These are phyloP conservation scores for Pythium sp. DNA, from an alignment of 352 stramenopile species.

Conservation along the genomic window DNA sequence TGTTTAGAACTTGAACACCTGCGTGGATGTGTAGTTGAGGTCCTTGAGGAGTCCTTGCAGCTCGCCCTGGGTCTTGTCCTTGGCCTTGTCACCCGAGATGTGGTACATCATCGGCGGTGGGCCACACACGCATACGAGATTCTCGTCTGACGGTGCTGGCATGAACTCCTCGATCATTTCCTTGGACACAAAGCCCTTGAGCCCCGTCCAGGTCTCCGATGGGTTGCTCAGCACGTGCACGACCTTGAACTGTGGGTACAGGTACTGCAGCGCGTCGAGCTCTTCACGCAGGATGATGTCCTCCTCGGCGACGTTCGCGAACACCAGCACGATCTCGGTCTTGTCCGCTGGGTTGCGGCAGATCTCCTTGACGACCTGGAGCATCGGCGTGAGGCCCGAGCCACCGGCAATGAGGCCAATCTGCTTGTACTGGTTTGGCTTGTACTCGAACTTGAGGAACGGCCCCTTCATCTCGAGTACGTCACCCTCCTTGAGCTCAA, in stretches of 20 bases:
- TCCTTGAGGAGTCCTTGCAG: slow-evolving; percentile 85
- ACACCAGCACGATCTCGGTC: slow-evolving; percentile 85
- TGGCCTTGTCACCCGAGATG: slow-evolving; percentile 83
- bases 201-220: slow-evolving; percentile 56
- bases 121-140: slow-evolving; percentile 87
- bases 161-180: slow-evolving; percentile 86
- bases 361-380: slow-evolving; percentile 84
- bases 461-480: slow-evolving; percentile 89
- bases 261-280: slow-evolving; percentile 75
- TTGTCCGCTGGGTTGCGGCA: slow-evolving; percentile 79
- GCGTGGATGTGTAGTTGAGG: slow-evolving; percentile 69
- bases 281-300: slow-evolving; percentile 90
- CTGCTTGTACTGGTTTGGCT: slow-evolving; percentile 86
- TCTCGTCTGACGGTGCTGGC: slow-evolving; percentile 68
- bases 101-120: slow-evolving; percentile 90
- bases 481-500: slow-evolving; percentile 81
- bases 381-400: slow-evolving; percentile 90
- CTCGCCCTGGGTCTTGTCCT: slow-evolving; percentile 83
- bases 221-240: slow-evolving; percentile 74
- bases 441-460: slow-evolving; percentile 85
- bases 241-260: slow-evolving; percentile 81
- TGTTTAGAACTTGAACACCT: slow-evolving; percentile 85
- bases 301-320: slow-evolving; percentile 79
- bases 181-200: slow-evolving; percentile 75
- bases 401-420: slow-evolving; percentile 89